Base-by-base conservation (phyloP, 2,329 filamentous ascomycete species). In the Xylariaceae sp. region DNA sequence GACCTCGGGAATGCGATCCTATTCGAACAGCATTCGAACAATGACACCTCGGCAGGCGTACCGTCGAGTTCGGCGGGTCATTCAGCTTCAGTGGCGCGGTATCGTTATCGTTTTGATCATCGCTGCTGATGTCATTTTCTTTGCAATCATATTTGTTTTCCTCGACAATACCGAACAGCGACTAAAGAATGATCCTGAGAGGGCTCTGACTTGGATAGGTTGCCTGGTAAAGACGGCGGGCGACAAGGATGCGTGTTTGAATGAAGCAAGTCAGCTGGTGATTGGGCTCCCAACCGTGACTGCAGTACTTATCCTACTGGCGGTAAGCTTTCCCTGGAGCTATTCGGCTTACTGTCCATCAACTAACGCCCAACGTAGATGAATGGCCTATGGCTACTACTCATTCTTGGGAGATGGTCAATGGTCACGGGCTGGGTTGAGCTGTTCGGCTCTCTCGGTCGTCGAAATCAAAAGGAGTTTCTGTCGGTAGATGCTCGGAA, bases 61-160 rank as follows among this genome's bases (percentile, higher is more conserved):
- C 66, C 85, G 88, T 55, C 84, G 94, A 60, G 82, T 99, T 35
- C 84, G 85, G 56, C 86, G 90, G 58, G 90, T 97, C 15, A 80
- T 99, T 35, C 83, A 88, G 65, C 81, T 97, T 4, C 94, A 99
- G 69, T 99, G 94, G 94, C 82, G 92, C 59, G 92, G 91, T 40
- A 92, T 96, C 52, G 82, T 84, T 39, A 89, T 97, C 53, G 90
- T 96, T 12, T 75, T 95, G 45, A 86, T 96, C 65, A 95, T 97
- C 59, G 81, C 96, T 50, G 81, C 83, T 52, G 91, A 97, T 66
- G 90, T 97, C 54, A 84, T 96, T 62, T 96, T 96, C 76, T 96
- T 97, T 70, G 86, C 91, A 2, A 76, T 96, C 41, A 80, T 96
- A 47, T 97, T 97, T 65, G 86, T 97, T 43, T 89, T 89, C 65